phyloP scores from a whole-genome alignment of 2,329 filamentous ascomycete species.

The Botrytis fragariae region DNA sequence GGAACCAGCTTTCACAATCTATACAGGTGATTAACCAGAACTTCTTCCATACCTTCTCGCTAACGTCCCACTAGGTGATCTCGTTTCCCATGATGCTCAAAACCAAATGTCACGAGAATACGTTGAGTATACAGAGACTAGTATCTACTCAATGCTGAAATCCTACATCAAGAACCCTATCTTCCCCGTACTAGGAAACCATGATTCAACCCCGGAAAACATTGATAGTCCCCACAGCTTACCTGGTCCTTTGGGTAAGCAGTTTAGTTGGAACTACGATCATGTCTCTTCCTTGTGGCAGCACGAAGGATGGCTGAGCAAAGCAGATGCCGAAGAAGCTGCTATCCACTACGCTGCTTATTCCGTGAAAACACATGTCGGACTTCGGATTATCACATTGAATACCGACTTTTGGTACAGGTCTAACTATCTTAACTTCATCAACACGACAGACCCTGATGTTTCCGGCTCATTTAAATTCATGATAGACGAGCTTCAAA shows the following conservation, averaged over 20 bases:
- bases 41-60: background rate
- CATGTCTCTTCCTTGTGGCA: conserved; percentile 55
- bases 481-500: conserved; percentile 51
- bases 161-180: conserved; percentile 55
- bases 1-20: conserved; percentile 51
- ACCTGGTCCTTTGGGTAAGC: conserved; percentile 51
- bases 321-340: conserved; percentile 46
- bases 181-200: conserved; percentile 56
- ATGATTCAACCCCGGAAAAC: conserved; percentile 54
- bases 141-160: conserved; percentile 55
- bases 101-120: conserved; percentile 51
- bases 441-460: conserved; percentile 52
- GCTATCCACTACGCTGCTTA: conserved; percentile 55
- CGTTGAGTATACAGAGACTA: conserved; percentile 52
- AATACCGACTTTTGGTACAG: conserved; percentile 52
- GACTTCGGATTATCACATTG: conserved; percentile 51
- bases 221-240: conserved; percentile 53
- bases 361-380: conserved; percentile 52
- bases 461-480: conserved; percentile 49
- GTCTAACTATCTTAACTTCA: conserved; percentile 48
- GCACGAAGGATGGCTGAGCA: conserved; percentile 54
- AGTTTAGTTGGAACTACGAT: conserved; percentile 58
- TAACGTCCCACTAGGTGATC: conserved; percentile 43
- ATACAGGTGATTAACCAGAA: conserved; percentile 40
- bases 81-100: conserved; percentile 54